phyloP scores from a whole-genome alignment of 192 early-diverging fungal species.

The Gryganskiella cystojenkinii region DNA sequence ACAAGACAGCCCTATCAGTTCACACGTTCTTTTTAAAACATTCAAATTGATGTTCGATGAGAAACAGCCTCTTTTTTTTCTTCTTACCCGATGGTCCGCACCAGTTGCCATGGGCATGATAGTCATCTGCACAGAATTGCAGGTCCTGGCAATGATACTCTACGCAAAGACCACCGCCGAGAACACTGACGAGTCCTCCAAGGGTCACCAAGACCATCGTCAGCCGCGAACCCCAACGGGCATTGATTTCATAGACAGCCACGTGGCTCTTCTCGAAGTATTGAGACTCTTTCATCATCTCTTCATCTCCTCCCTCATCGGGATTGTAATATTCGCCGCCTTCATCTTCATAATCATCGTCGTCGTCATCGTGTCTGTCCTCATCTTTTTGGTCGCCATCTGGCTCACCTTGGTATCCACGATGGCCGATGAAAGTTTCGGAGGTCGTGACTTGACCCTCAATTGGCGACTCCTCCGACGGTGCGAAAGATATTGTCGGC shows the following conservation, averaged over 20 bases:
- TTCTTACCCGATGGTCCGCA: slow-evolving; percentile 42
- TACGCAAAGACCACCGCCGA: slow-evolving; percentile 26
- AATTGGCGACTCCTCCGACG: neutral
- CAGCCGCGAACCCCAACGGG: slow-evolving; percentile 39
- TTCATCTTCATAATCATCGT: neutral
- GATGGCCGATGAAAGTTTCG: too few relatives aligned
- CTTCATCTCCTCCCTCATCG: neutral
- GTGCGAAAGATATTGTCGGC: neutral
- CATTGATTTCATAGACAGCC: slow-evolving; percentile 44
- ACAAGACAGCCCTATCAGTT: too few relatives aligned
- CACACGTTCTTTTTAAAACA: too few relatives aligned
- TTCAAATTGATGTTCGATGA: too few relatives aligned
- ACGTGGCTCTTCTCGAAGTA: slow-evolving; percentile 43
- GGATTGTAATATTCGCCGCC: neutral
- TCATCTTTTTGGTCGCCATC: neutral
- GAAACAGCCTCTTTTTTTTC: neutral
- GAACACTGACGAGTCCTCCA: slow-evolving; percentile 19
- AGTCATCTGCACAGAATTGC: slow-evolving; percentile 20
- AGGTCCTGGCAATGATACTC: slow-evolving; percentile 35
- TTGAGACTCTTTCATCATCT: neutral
- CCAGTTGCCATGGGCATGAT: slow-evolving; percentile 35
- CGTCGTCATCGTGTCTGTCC: neutral
- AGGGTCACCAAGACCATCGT: slow-evolving; percentile 31
- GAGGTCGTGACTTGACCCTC: too few relatives aligned
- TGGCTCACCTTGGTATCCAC: too few relatives aligned